Percentiles rank a stretch among this genome's conserved stretches.
These are phyloP conservation scores for Colletotrichum tabaci DNA, from an alignment of 2,329 filamentous ascomycete genomes.

Conservation along the genomic window DNA sequence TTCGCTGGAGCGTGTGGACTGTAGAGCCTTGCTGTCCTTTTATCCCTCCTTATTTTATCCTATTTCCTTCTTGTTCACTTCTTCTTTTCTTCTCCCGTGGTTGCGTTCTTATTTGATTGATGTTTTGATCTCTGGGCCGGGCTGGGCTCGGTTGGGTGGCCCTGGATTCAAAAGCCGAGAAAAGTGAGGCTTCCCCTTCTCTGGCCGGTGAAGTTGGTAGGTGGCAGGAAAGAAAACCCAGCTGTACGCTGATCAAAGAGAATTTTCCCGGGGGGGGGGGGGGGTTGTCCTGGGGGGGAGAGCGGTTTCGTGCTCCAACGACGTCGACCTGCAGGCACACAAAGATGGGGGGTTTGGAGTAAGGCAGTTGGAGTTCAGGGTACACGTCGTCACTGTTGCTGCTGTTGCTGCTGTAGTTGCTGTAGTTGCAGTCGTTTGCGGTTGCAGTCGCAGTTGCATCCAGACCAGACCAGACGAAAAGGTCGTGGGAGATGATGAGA, in stretches of 20 bases:
- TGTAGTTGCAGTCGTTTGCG: no score
- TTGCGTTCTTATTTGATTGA: neutral
- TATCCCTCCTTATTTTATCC: neutral
- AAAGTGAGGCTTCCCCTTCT: neutral
- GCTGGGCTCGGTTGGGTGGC: no score
- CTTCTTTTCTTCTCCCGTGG: neutral
- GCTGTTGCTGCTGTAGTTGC: neutral
- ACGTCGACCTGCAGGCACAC: neutral
- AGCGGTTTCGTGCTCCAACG: neutral
- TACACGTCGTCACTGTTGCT: neutral
- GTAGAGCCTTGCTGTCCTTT: constrained; percentile 27
- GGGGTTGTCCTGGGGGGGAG: no score
- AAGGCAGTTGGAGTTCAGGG: constrained; percentile 9
- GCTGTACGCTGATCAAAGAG: neutral
- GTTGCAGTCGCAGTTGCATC: no score
- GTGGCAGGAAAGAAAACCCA: no score
- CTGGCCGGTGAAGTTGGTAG: constrained; percentile 1
- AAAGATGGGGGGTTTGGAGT: constrained; percentile 29
- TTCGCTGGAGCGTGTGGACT: constrained; percentile 11
- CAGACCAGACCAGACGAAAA: no score
- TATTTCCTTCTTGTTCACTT: neutral
- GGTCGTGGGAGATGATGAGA: constrained; percentile 18
- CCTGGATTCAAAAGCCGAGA: neutral
- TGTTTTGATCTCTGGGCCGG: constrained; percentile 10
- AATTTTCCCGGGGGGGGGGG: neutral